phyloP scores from a whole-genome alignment of 805 yeast genomes.

The Hyphopichia homilentoma region DNA sequence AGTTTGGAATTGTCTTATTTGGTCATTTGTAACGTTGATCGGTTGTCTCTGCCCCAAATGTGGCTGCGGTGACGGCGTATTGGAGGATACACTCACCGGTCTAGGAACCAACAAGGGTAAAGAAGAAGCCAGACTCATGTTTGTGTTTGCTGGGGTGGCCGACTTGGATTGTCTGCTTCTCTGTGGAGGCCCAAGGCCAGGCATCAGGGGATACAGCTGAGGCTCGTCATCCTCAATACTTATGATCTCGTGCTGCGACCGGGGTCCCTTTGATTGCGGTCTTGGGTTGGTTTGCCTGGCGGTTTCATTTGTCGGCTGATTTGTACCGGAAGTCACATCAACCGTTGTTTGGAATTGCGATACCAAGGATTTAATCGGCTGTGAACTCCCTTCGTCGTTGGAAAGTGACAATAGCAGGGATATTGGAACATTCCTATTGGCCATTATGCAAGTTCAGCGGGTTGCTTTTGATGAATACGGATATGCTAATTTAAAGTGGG shows the following conservation, averaged over 20 bases:
- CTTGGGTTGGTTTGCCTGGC: not conserved
- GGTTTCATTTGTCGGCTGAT: not conserved
- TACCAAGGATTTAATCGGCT: constrained; percentile 17
- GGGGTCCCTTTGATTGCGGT: not conserved
- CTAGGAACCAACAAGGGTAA: constrained; percentile 18
- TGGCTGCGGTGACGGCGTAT: constrained; percentile 7
- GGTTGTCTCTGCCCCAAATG: too few relatives aligned
- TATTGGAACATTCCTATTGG: constrained; percentile 30
- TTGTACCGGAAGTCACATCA: constrained; percentile 11
- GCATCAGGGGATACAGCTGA: constrained; percentile 1
- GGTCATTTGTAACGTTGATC: constrained; percentile 18
- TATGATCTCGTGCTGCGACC: not conserved
- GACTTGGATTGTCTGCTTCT: constrained; percentile 4
- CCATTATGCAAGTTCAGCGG: not conserved
- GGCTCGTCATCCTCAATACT: constrained; percentile 8
- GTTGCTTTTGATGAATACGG: too few relatives aligned
- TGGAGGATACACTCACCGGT: constrained; percentile 5
- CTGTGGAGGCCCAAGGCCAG: constrained; percentile 7
- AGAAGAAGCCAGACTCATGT: constrained; percentile 7
- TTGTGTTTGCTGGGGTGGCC: constrained; percentile 5
- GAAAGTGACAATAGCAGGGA: constrained; percentile 23
- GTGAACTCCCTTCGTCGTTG: constrained; percentile 1
- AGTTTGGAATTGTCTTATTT: constrained; percentile 29
- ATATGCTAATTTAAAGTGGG: too few relatives aligned
- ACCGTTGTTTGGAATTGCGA: constrained; percentile 31